These are phyloP conservation scores for Ulvella scutata DNA, from an alignment of 139 green algal genomes.

Conservation along the genomic window DNA sequence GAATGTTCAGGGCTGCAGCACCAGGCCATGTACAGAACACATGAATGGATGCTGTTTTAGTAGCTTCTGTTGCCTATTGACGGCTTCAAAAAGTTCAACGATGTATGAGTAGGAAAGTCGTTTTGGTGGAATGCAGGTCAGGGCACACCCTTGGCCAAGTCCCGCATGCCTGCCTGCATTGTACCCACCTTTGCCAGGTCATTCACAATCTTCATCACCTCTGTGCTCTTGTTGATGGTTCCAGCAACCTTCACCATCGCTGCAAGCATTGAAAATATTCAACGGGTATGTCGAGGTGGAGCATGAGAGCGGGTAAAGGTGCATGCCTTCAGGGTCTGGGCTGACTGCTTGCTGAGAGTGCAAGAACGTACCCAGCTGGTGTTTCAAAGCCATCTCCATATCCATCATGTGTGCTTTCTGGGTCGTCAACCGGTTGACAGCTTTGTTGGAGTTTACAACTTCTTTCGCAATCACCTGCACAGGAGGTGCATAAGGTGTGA, in stretches of 20 bases:
- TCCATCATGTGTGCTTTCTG: constrained; percentile 76
- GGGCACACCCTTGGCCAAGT: constrained; percentile 72
- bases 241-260: constrained; percentile 51
- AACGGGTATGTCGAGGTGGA: background rate
- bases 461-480: constrained; percentile 56
- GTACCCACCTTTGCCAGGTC: constrained; percentile 55
- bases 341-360: background rate
- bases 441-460: constrained; percentile 45
- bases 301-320: background rate
- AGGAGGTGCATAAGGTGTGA: background rate
- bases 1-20: too few relatives aligned
- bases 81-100: too few relatives aligned
- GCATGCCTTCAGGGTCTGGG: background rate
- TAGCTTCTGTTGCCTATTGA: too few relatives aligned
- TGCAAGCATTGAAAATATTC: constrained; percentile 5
- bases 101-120: too few relatives aligned
- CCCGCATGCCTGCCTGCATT: constrained; percentile 56
- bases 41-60: too few relatives aligned
- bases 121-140: too few relatives aligned
- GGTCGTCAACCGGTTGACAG: constrained; percentile 39
- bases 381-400: constrained; percentile 45
- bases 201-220: constrained; percentile 69
- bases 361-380: constrained; percentile 49
- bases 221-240: constrained; percentile 47
- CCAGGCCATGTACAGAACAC: too few relatives aligned